A percentile compares a stretch with the other conserved stretches of the same genome.
phyloP scores from a whole-genome alignment of 2,329 filamentous ascomycete species.

The Ciborinia camelliae region DNA sequence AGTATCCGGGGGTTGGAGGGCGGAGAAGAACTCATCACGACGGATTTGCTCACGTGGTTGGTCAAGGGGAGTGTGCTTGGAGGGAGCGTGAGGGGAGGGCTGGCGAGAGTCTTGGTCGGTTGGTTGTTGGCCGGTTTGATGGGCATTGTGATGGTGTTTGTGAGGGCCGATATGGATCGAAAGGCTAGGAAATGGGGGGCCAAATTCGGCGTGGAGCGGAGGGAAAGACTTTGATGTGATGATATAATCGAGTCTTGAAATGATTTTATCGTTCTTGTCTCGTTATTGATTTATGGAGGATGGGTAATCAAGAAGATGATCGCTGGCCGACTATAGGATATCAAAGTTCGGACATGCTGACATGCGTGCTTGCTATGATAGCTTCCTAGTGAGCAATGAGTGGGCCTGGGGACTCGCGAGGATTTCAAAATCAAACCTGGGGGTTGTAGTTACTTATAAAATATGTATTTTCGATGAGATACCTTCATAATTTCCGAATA shows the following conservation, averaged over 20 bases:
- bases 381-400: no score
- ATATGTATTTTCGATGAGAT: no score
- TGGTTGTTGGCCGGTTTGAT: constrained; percentile 5
- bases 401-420: no score
- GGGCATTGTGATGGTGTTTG: constrained; percentile 11
- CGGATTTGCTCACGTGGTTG: constrained; percentile 65
- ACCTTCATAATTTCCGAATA: no score
- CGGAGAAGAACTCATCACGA: constrained; percentile 70
- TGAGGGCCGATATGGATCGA: constrained; percentile 14
- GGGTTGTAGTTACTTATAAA: no score
- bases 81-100: constrained; percentile 44
- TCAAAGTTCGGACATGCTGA: no score
- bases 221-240: background rate
- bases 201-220: constrained; percentile 6
- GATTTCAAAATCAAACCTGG: no score
- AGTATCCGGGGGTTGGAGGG: constrained; percentile 71
- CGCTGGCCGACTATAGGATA: no score
- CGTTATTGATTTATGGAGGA: no score
- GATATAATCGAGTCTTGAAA: background rate
- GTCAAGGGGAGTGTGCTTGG: constrained; percentile 65
- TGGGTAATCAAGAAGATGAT: no score
- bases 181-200: constrained; percentile 8
- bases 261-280: no score
- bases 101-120: background rate
- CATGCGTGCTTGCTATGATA: no score